Evolutionary conservation across 306 rosid species (phyloP).

Genomic region (Begonia fuchsioides): DNA sequence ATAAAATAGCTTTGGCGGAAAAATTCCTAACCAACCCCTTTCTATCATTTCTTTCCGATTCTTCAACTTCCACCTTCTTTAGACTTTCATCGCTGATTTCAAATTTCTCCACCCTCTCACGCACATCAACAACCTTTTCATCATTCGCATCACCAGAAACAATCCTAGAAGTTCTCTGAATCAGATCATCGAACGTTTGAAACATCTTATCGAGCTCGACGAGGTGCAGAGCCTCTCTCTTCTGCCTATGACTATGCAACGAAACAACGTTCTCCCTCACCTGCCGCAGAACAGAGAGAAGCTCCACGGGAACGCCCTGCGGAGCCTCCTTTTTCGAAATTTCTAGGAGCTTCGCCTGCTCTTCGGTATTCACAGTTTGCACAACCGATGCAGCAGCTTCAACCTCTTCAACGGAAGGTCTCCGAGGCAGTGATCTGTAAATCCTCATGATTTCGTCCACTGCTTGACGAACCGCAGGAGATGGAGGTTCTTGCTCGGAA

Average conservation of each 20-base stretch:
- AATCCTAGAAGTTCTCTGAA: slow-evolving; percentile 55
- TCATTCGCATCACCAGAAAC: slow-evolving; percentile 38
- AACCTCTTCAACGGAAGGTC: slow-evolving; percentile 65
- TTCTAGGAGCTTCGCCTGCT: slow-evolving; percentile 43
- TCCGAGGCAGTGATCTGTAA: slow-evolving; percentile 60
- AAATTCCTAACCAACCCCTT: slow-evolving; percentile 20
- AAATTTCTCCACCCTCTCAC: slow-evolving; percentile 16
- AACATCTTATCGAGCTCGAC: slow-evolving; percentile 45
- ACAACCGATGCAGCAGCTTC: slow-evolving; percentile 60
- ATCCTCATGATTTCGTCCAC: slow-evolving; percentile 46
- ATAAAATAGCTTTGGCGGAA: slow-evolving; percentile 17
- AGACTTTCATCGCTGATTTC: slow-evolving; percentile 23
- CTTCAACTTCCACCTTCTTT: slow-evolving; percentile 16
- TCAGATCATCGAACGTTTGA: slow-evolving; percentile 50
- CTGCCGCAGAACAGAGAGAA: slow-evolving; percentile 44
- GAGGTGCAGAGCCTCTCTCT: slow-evolving; percentile 44
- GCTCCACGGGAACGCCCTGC: slow-evolving; percentile 33
- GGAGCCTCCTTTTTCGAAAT: slow-evolving; percentile 30
- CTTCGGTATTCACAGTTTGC: slow-evolving; percentile 44
- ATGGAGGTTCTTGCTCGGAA: slow-evolving; percentile 18
- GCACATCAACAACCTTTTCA: slow-evolving; percentile 9
- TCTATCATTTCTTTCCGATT: slow-evolving; percentile 10
- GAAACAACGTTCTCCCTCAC: slow-evolving; percentile 41
- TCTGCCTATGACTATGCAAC: slow-evolving; percentile 44
- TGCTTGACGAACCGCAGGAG: slow-evolving; percentile 27